Base-by-base conservation (phyloP, 2,329 filamentous ascomycete genomes). In the Monilinia laxa region DNA sequence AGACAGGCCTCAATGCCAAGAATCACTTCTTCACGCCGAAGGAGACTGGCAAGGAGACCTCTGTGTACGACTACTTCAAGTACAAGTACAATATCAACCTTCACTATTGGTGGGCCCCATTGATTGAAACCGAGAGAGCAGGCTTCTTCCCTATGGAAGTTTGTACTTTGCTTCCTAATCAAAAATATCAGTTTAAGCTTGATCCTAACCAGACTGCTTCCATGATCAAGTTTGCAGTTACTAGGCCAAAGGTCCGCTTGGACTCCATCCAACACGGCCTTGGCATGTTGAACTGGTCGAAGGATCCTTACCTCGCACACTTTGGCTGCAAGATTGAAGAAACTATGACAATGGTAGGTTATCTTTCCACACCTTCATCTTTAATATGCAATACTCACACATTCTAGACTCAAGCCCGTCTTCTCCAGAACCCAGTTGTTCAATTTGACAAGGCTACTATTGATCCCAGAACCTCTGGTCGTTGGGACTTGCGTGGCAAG, bases 191-290 rank as follows among this genome's bases (percentile, higher is more conserved):
- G 0, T 89, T 81, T 78, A 90, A 90, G 77, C 76, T 90, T 1
- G 83, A 83, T 64, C 81, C 83, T 0, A 71, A 74, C 0, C 82
- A 79, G 79, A 97, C 94, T 0, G 81, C 89, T 0, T 79, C 84
- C 6, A 99, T 99, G 95, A 97, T 99, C 80, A 94, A 90, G 77
- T 92, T 94, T 73, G 93, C 94, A 0, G 94, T 97, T 5, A 92
- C 90, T 7, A 84, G 89, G 1, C 95, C 95, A 0, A 76, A 77
- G 0, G 76, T 87, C 40, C 90, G 95, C n/a, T 85, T 86, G 71
- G 72, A 76, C 0, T 86, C 90, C 25, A 93, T 98, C 71, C 79
- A 87, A 59, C 76, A 84, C 4, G 90, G 90, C 20, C 85, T 97
- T 11, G 75, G 79, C 0, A 84, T 90, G 70, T 82, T 94, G 0